A percentile compares a stretch with the other conserved stretches of the same genome.
phyloP scores from a whole-genome alignment of 345 rosid genomes.

The Salix purpurea region DNA sequence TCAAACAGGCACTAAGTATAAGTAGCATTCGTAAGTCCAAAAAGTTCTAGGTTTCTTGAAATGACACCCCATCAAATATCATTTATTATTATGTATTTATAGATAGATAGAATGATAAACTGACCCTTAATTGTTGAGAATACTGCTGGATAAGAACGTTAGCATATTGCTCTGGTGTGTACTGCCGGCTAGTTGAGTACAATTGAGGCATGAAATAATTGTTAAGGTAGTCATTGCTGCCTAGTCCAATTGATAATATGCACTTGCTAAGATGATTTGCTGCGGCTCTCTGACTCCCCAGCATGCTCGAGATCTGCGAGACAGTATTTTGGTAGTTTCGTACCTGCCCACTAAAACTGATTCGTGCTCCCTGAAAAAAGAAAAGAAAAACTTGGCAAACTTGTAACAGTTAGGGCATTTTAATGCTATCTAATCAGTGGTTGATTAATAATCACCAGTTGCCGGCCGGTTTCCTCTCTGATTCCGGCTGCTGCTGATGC shows the following conservation, averaged over 20 bases:
- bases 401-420: not conserved
- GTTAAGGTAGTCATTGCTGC: conserved; percentile 93
- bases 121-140: conserved; percentile 52
- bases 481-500: conserved; percentile 94
- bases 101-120: not conserved
- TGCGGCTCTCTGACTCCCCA: conserved; percentile 54
- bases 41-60: not conserved
- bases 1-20: not conserved
- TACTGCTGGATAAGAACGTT: conserved; percentile 54
- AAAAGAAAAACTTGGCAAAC: not conserved
- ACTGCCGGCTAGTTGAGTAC: conserved; percentile 52
- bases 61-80: not conserved
- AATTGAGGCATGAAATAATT: conserved; percentile 79
- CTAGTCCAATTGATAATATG: conserved; percentile 67
- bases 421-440: not conserved
- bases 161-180: conserved; percentile 54
- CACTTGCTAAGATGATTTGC: conserved; percentile 56
- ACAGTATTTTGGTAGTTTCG: conserved; percentile 59
- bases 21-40: not conserved
- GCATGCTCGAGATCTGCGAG: conserved; percentile 46
- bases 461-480: conserved; percentile 74
- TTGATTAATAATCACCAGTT: conserved; percentile 42
- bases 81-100: not conserved
- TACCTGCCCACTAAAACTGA: conserved; percentile 72
- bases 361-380: conserved; percentile 57